phyloP scores from a whole-genome alignment of 306 rosid genomes.

The Rubus idaeus region DNA sequence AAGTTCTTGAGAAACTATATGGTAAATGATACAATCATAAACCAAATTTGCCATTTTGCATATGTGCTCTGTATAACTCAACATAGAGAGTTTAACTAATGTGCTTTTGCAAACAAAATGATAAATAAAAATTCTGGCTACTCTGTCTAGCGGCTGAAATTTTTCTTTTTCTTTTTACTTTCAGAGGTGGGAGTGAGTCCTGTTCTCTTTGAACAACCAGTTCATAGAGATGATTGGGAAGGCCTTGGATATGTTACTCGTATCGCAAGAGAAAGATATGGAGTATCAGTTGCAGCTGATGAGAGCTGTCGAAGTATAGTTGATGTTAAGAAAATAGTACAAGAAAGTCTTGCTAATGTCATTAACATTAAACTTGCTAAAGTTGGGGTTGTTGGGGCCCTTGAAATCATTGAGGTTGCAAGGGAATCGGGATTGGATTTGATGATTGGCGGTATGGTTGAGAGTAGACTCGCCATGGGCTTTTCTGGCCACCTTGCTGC shows the following conservation, averaged over 20 bases:
- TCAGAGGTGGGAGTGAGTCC: slow-evolving; percentile 86
- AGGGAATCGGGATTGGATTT: slow-evolving; percentile 55
- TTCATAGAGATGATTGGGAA: slow-evolving; percentile 97
- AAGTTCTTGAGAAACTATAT: slow-evolving; percentile 76
- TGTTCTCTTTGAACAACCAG: slow-evolving; percentile 85
- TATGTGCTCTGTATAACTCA: slow-evolving; percentile 21
- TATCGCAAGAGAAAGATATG: slow-evolving; percentile 64
- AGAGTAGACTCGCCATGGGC: slow-evolving; percentile 91
- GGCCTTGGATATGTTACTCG: slow-evolving; percentile 77
- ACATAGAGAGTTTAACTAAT: background rate
- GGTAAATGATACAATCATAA: slow-evolving; percentile 43
- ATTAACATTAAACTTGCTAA: slow-evolving; percentile 88
- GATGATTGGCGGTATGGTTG: slow-evolving; percentile 97
- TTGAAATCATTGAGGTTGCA: slow-evolving; percentile 68
- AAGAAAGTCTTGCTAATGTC: slow-evolving; percentile 70
- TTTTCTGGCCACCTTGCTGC: slow-evolving; percentile 93
- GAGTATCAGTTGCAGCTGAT: slow-evolving; percentile 90
- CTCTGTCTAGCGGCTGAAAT: slow-evolving; percentile 15
- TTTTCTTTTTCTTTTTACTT: slow-evolving; percentile 1
- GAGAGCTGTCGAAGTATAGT: slow-evolving; percentile 77
- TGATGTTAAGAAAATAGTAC: slow-evolving; percentile 69
- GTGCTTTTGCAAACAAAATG: slow-evolving; percentile 3
- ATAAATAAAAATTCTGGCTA: background rate
- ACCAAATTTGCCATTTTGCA: slow-evolving; percentile 2
- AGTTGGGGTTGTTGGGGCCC: slow-evolving; percentile 81